Conservation (phyloP, 2,329 filamentous ascomycete species). For the Hypoxylon sp. region DNA sequence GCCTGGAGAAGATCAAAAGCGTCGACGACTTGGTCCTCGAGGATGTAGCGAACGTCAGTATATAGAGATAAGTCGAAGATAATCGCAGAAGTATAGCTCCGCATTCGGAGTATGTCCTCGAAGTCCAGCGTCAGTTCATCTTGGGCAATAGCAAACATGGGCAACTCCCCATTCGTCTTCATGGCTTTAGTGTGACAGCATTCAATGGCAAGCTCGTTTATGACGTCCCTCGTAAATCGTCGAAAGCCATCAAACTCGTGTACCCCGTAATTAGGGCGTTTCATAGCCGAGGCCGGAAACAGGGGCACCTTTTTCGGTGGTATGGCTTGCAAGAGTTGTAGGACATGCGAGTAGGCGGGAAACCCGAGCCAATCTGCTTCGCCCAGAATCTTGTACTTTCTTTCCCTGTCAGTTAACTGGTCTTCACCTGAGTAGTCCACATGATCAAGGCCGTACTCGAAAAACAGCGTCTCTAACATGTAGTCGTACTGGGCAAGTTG, state of each 20-base stretch:
- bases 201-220: constrained; percentile 48
- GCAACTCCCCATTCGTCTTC: constrained; percentile 45
- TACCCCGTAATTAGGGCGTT: constrained; percentile 44
- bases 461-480: constrained; percentile 52
- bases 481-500: constrained; percentile 44
- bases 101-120: constrained; percentile 43
- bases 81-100: constrained; percentile 45
- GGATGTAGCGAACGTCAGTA: constrained; percentile 53
- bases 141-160: constrained; percentile 45
- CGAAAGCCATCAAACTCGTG: constrained; percentile 38
- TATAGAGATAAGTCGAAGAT: constrained; percentile 53
- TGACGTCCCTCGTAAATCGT: constrained; percentile 41
- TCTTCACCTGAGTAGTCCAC: constrained; percentile 50
- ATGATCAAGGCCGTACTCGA: constrained; percentile 50
- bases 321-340: constrained; percentile 34
- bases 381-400: constrained; percentile 47
- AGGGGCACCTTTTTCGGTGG: constrained; percentile 51
- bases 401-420: constrained; percentile 39
- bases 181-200: constrained; percentile 49
- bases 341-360: constrained; percentile 42
- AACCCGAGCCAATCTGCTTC: constrained; percentile 53
- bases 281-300: constrained; percentile 25
- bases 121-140: constrained; percentile 51
- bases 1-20: constrained; percentile 45
- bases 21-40: constrained; percentile 47